Evolutionary conservation across 805 yeast genomes (phyloP), one percentile per base, ranked within the genome.

Genomic region (Pichia cabralensis): DNA sequence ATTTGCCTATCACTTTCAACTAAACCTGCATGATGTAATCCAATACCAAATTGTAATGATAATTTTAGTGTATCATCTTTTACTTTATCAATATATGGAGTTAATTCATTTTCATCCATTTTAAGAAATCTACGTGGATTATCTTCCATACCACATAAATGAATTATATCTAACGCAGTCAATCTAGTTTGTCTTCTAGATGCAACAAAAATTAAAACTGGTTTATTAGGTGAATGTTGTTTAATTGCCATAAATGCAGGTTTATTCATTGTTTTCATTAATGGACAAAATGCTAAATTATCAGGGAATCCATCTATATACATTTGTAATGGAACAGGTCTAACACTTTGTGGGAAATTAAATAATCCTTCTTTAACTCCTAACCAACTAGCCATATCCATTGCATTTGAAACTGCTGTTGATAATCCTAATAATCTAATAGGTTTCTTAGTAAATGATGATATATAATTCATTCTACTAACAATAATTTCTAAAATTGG

Each of bases 191-290:
- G 94, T 39, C 94, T 64, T 50, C 94, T 68, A 3, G 92, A 80
- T 1, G 92, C 85, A 24, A 82, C 94, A 48, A 82, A 82, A n/a
- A 82, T 76, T 45, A 82, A 64, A 9, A 80, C 89, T 0, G 96
- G 95, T 52, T 86, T 77, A 14, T 62, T 62, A 2, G 95, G 94
- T 0, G 95, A 81, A 53, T 88, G 95, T 43, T 83, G 85, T 50
- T 85, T 83, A 43, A 86, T 86, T 0, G 96, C 95, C 79, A 80
- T 73, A 49, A 81, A 86, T 0, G 94, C 89, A 1, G 96, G 96
- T 48, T 69, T 85, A 65, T 77, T 85, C 92, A 74, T 83, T 16
- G 76, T 81, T 62, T 76, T 83, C 95, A 82, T 82, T 49, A 83
- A 62, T 1, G 89, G 85, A 47, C 86, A 76, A 50, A 82, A 81